Base-by-base conservation (phyloP, 306 rosid species). In the Sophora flavescens region DNA sequence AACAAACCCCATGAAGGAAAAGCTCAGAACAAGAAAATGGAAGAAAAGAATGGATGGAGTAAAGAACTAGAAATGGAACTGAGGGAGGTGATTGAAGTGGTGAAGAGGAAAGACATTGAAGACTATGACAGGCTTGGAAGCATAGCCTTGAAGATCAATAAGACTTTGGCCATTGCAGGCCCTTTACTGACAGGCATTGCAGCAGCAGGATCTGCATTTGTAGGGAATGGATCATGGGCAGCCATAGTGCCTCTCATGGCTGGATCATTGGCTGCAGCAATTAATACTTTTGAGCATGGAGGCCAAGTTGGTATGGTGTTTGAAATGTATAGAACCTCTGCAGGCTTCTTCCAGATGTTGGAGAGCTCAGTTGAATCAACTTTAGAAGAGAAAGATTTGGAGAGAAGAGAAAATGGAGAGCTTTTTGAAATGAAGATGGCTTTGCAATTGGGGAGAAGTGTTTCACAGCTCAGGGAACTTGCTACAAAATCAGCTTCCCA, bases 121-220 rank as follows among this genome's bases (percentile, higher is more conserved):
- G 97, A 93, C 54, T 93, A 91, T 15, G 87, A 81, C 1, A 88
- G 93, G 33, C 82, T 91, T 6, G 98, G 98, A 6, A 89, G 77
- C 78, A 22, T 91, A 16, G 84, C 32, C 0, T 63, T 93, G 82
- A 93, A 88, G 77, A 14, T 87, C 0, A 89, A 88, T 86, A 93
- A 91, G 81, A 39, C 14, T 22, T 70, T 93, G 60, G 89, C 98
- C 0, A 57, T 89, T 5, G 78, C 90, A 2, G 96, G 97, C 0
- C 98, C 98, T n/a, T 73, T 91, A 4, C 88, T 91, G 10, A 86
- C 92, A 0, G 91, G 90, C 26, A 73, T 91, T 65, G 95, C 95
- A 3, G 95, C 97, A 11, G 10, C 59, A 3, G 89, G 91, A 9
- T 83, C 93, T 4, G 61, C 65, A 4, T 85, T 88, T 58, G 62